A percentile compares a stretch with the other conserved stretches of the same genome.
phyloP scores from a whole-genome alignment of 2,329 filamentous ascomycete species.

The Purpureocillium takamizusanense region DNA sequence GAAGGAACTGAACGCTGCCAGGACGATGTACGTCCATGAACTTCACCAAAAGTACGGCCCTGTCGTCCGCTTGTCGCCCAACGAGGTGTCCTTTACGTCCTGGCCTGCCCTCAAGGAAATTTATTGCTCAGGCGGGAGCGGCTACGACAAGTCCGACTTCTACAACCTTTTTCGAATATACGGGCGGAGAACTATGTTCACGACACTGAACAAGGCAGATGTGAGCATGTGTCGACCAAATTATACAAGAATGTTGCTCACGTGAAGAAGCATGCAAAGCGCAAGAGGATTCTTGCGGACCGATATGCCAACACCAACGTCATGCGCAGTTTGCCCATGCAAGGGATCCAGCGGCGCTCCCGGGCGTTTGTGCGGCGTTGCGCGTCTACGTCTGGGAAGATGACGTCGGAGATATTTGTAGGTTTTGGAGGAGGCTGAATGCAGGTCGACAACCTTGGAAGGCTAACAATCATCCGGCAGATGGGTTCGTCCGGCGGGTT shows the following conservation, averaged over 20 bases:
- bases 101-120: slow-evolving; percentile 50
- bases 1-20: slow-evolving; percentile 44
- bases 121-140: slow-evolving; percentile 52
- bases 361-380: slow-evolving; percentile 46
- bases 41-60: slow-evolving; percentile 48
- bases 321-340: slow-evolving; percentile 43
- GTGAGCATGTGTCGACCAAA: slow-evolving; percentile 20
- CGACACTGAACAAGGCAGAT: slow-evolving; percentile 43
- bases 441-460: neutral
- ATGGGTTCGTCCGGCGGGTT: slow-evolving; percentile 15
- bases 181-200: slow-evolving; percentile 52
- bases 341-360: slow-evolving; percentile 49
- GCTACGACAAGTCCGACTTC: slow-evolving; percentile 57
- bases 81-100: slow-evolving; percentile 51
- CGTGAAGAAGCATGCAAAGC: slow-evolving; percentile 45
- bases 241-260: neutral
- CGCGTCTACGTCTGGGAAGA: slow-evolving; percentile 26
- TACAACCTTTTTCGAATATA: slow-evolving; percentile 53
- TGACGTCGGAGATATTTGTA: slow-evolving; percentile 53
- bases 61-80: slow-evolving; percentile 46
- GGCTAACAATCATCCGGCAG: slow-evolving; percentile 11
- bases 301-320: slow-evolving; percentile 62
- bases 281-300: slow-evolving; percentile 55
- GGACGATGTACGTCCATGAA: slow-evolving; percentile 45
- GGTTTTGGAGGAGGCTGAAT: slow-evolving; percentile 7